Conservation (phyloP, 441 rosid genomes). For the Pelargonium myrrhifolium region DNA sequence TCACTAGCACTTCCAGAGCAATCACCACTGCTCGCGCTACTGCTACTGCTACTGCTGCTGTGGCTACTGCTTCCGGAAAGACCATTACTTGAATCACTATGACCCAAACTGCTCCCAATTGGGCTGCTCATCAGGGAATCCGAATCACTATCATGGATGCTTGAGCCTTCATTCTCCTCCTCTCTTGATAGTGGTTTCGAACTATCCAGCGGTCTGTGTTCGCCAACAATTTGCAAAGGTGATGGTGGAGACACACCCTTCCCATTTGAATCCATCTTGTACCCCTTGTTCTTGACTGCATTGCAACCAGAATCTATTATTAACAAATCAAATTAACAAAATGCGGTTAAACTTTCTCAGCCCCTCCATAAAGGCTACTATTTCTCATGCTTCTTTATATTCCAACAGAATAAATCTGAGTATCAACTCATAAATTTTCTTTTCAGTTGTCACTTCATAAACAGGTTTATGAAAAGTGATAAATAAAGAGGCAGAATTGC, state of each 20-base stretch:
- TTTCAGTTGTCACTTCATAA: no score
- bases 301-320: slow-evolving; percentile 17
- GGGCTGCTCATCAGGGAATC: slow-evolving; percentile 28
- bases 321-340: slow-evolving; percentile 13
- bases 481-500: no score
- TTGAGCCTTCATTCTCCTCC: slow-evolving; percentile 22
- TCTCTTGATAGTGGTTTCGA: slow-evolving; percentile 19
- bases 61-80: slow-evolving; percentile 22
- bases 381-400: slow-evolving; percentile 4
- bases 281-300: slow-evolving; percentile 34
- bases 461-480: no score
- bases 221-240: slow-evolving; percentile 14
- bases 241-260: slow-evolving; percentile 16
- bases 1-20: slow-evolving; percentile 36
- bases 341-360: slow-evolving; percentile 9
- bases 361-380: background rate
- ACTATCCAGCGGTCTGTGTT: slow-evolving; percentile 19
- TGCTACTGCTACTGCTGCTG: slow-evolving; percentile 26
- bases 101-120: slow-evolving; percentile 14
- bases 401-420: background rate
- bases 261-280: slow-evolving; percentile 27
- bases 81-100: slow-evolving; percentile 22
- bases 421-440: no score
- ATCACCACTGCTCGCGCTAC: slow-evolving; percentile 28
- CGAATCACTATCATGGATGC: slow-evolving; percentile 24